A percentile compares a stretch with the other conserved stretches of the same genome.
phyloP scores from a whole-genome alignment of 2,329 filamentous ascomycete species.

The Raffaelea ambrosiae region DNA sequence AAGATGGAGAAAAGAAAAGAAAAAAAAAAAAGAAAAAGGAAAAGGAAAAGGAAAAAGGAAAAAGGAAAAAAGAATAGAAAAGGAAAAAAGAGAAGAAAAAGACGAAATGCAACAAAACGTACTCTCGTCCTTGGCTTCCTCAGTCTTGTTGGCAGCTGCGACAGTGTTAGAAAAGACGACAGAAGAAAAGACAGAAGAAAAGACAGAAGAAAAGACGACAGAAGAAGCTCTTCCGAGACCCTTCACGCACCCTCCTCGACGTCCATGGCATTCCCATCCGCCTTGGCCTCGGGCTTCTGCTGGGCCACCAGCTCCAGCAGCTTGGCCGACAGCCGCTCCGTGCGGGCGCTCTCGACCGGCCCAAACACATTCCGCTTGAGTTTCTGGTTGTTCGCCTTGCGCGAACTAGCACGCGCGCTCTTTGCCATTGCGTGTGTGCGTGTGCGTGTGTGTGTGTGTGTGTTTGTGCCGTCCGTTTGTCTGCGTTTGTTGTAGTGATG shows the following conservation, averaged over 20 bases:
- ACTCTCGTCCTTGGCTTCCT: conserved; percentile 10
- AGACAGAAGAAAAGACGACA: too few relatives aligned
- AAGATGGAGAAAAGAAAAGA: background rate
- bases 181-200: too few relatives aligned
- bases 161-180: too few relatives aligned
- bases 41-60: conserved; percentile 1
- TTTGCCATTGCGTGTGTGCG: conserved; percentile 63
- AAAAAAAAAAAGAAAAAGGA: background rate
- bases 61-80: background rate
- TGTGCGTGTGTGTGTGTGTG: background rate
- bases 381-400: conserved; percentile 74
- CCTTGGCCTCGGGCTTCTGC: conserved; percentile 9
- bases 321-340: conserved; percentile 77
- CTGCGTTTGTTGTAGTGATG: background rate
- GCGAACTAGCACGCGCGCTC: conserved; percentile 67
- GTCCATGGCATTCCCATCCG: conserved; percentile 28
- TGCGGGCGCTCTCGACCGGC: conserved; percentile 69
- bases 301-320: conserved; percentile 71
- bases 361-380: conserved; percentile 78
- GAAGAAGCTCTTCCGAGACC: background rate
- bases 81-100: background rate
- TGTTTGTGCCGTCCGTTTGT: background rate
- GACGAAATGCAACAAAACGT: background rate
- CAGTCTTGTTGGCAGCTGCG: background rate
- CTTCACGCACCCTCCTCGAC: conserved; percentile 35